Base-by-base conservation (phyloP, 176 grass and related monocot genomes). In the Dendrocalamus sinicus region DNA sequence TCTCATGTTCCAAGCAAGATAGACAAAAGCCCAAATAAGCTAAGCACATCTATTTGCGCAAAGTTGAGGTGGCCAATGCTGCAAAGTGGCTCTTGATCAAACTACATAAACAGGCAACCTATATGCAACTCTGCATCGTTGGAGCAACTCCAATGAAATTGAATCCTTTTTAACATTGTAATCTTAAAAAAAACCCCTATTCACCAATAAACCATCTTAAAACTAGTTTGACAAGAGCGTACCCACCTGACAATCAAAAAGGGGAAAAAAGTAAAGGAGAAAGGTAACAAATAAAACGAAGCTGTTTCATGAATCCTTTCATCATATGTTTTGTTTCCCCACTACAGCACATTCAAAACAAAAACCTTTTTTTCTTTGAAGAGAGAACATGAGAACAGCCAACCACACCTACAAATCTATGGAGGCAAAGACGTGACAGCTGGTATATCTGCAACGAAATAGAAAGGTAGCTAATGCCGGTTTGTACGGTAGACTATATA, bases 391-490 rank as follows among this genome's bases (percentile, higher is more conserved):
- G 43, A 41, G 16, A 62, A 43, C 32, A 61, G 11, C 3, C 6
- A 15, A 53, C 0, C 14, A 67, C 14, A 30, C 86, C 72, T 48
- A 82, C 3, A 83, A 55, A 72, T 55, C 15, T 78, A 81, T 44
- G 32, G 64, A 43, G 41, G 37, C 78, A 81, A 64, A 58, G 32
- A 44, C 4, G 17, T 66, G 23, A 24, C 1, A 41, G 43, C 11
- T 71, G 12, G 19, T 68, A 63, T 70, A 81, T 69, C 61, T 81
- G 48, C 61, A 37, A 47, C 12, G 1, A 26, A 72, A 61, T 68
- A 62, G 7, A 24, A 68, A 58, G 47, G 6, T 62, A 86, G 4
- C 61, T 75, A 67, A 75, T 59, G 60, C 23, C 23, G 4, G 51
- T 22, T 76, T 30, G 8, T 32, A 86, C 26, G 24, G 22, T 30